phyloP scores from a whole-genome alignment of 129 eudicot genomes.

The Ambrosia trifida region DNA sequence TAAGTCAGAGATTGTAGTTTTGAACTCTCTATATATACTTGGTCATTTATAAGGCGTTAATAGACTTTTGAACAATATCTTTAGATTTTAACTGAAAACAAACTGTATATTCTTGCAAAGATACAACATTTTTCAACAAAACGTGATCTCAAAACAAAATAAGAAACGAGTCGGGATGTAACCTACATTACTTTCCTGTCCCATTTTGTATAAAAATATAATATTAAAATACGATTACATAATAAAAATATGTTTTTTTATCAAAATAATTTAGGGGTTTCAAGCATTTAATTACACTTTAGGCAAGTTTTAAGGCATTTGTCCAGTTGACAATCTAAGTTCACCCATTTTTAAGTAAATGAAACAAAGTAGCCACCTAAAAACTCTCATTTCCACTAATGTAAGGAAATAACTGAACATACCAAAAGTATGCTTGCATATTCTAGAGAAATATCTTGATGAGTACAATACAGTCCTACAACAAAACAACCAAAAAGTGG shows the following conservation, averaged over 20 bases:
- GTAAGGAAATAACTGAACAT: constrained; percentile 18
- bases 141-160: neutral
- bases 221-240: too few species aligned
- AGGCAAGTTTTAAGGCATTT: neutral
- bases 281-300: neutral
- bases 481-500: constrained; percentile 28
- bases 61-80: neutral
- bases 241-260: neutral
- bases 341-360: neutral
- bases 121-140: neutral
- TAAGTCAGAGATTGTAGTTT: constrained; percentile 9
- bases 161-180: neutral
- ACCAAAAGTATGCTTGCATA: constrained; percentile 99
- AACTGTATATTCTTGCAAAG: constrained; percentile 5
- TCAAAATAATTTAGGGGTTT: neutral
- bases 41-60: neutral
- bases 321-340: neutral
- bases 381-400: neutral
- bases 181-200: neutral
- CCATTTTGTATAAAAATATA: too few species aligned
- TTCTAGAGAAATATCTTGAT: constrained; percentile 97
- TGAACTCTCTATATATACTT: neutral
- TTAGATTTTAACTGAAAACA: neutral
- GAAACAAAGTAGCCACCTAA: neutral
- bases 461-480: constrained; percentile 93